phyloP scores from a whole-genome alignment of 192 early-diverging fungal species.

The Coemansia sp. region DNA sequence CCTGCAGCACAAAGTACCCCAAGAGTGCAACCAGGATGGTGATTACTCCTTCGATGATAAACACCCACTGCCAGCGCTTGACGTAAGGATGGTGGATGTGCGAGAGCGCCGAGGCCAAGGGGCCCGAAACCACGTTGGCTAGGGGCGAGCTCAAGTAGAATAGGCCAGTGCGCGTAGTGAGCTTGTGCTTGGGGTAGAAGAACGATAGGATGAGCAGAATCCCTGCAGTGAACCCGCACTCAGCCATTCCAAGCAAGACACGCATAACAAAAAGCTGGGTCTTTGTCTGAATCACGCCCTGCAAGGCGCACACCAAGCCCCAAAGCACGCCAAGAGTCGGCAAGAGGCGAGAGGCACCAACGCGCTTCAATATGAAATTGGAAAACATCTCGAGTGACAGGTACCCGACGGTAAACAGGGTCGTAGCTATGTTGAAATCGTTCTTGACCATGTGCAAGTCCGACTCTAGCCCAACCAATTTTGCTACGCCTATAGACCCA shows the following conservation, averaged over 20 bases:
- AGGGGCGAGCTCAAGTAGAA: slow-evolving; percentile 49
- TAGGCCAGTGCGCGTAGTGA: slow-evolving; percentile 26
- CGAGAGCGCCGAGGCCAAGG: slow-evolving; percentile 45
- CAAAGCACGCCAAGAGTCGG: slow-evolving; percentile 44
- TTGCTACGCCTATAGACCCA: slow-evolving; percentile 48
- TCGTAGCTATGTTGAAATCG: slow-evolving; percentile 49
- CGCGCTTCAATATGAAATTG: slow-evolving; percentile 44
- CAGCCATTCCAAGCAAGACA: slow-evolving; percentile 38
- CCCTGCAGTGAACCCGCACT: slow-evolving; percentile 46
- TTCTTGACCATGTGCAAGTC: slow-evolving; percentile 45
- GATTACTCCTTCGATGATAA: slow-evolving; percentile 46
- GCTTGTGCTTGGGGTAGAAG: slow-evolving; percentile 34
- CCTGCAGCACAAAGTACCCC: slow-evolving; percentile 41
- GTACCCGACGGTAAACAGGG: slow-evolving; percentile 47
- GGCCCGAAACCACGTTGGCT: slow-evolving; percentile 40
- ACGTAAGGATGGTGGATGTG: slow-evolving; percentile 42
- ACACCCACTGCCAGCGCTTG: slow-evolving; percentile 54
- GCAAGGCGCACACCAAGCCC: slow-evolving; percentile 44
- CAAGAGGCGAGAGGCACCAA: slow-evolving; percentile 39
- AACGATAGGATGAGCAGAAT: slow-evolving; percentile 44
- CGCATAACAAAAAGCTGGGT: slow-evolving; percentile 44
- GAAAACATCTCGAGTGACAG: slow-evolving; percentile 44
- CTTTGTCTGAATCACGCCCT: slow-evolving; percentile 37
- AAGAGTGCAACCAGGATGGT: slow-evolving; percentile 30
- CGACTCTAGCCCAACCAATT: slow-evolving; percentile 45